A percentile compares a stretch with the other conserved stretches of the same genome.
Conservation (phyloP, 164 flowering plant species). For the Liriodendron chinense region DNA sequence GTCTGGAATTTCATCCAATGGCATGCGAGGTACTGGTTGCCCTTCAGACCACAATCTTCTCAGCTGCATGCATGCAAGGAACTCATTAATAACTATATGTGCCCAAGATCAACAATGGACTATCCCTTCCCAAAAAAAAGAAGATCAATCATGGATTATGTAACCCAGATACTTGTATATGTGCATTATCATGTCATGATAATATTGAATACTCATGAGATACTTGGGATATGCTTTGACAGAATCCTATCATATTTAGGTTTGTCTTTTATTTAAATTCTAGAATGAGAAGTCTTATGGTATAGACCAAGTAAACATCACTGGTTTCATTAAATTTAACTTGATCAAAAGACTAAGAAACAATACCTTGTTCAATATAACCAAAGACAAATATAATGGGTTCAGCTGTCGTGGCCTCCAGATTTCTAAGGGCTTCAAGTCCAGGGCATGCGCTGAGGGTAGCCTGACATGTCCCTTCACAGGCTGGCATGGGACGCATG, state of each 20-base stretch:
- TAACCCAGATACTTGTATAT: neutral
- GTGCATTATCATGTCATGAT: neutral
- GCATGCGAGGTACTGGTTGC: constrained; percentile 69
- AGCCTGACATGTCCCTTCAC: too few species aligned
- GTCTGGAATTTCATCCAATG: constrained; percentile 74
- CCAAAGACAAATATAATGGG: neutral
- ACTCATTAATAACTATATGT: constrained; percentile 10
- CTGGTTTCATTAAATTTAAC: too few species aligned
- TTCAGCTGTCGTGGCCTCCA: too few species aligned
- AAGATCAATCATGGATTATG: neutral
- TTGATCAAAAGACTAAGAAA: neutral
- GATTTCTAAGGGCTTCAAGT: too few species aligned
- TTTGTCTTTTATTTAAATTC: neutral
- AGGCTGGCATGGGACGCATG: too few species aligned
- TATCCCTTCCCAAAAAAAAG: neutral
- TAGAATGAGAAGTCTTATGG: neutral
- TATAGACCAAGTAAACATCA: too few species aligned
- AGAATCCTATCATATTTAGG: neutral
- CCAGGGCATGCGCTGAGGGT: too few species aligned
- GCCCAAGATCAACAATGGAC: neutral
- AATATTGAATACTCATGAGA: neutral
- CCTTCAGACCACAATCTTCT: constrained; percentile 80
- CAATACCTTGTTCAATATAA: neutral
- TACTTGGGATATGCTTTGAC: neutral
- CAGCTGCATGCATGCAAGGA: constrained; percentile 52